These are phyloP conservation scores for Podaxis sp. DNA, from an alignment of 768 basidiomycete species.

Conservation along the genomic window DNA sequence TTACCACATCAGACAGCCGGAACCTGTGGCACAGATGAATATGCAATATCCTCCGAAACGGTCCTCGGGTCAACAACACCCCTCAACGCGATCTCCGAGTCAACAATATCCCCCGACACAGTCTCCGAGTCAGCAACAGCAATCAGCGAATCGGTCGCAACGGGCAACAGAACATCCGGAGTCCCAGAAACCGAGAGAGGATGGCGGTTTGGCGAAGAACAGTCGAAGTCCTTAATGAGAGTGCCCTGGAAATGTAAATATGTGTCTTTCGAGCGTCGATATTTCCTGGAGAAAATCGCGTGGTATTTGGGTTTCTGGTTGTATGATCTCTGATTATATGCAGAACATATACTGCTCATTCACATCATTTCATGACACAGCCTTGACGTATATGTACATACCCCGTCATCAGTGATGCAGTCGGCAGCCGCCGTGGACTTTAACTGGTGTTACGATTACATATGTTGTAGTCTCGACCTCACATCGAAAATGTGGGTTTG, in stretches of 20 bases:
- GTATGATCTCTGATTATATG: background rate
- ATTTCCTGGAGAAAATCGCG: background rate
- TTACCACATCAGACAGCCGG: constrained; percentile 6
- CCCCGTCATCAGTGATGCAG: background rate
- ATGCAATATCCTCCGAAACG: constrained; percentile 1
- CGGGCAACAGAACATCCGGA: background rate
- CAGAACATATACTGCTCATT: background rate
- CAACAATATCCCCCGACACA: background rate
- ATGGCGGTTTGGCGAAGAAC: background rate
- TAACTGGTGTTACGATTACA: background rate
- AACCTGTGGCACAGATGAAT: constrained; percentile 10
- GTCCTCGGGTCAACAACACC: background rate
- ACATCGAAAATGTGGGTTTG: background rate
- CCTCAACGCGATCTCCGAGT: background rate
- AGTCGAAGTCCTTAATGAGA: background rate
- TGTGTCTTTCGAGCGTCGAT: background rate
- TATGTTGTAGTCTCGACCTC: background rate
- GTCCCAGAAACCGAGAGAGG: background rate
- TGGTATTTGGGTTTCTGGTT: background rate
- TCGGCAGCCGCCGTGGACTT: background rate
- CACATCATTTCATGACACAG: background rate
- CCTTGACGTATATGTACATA: background rate
- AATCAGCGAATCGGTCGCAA: background rate
- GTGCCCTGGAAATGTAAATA: background rate
- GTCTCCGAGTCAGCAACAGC: background rate